Conservation (phyloP, 1,284 basidiomycete genomes). For the Ganoderma lucidum region DNA sequence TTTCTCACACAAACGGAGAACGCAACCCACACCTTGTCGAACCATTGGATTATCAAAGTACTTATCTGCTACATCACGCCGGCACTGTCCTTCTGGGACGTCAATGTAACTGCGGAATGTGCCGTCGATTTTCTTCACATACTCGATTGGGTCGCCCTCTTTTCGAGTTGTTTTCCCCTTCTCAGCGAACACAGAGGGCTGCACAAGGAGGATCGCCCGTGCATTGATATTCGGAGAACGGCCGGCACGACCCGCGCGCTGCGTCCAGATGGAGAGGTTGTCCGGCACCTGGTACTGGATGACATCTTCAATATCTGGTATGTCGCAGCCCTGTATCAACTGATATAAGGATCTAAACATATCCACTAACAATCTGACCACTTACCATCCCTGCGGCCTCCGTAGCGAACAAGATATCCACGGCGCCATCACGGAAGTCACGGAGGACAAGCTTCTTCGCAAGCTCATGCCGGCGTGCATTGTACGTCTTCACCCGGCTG, state of each 20-base stretch:
- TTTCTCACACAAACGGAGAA: too few species aligned
- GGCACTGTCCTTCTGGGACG: not conserved
- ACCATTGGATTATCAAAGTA: conserved; percentile 25
- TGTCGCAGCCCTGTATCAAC: conserved; percentile 24
- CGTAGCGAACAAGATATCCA: conserved; percentile 22
- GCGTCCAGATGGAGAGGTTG: conserved; percentile 31
- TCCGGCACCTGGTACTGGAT: conserved; percentile 30
- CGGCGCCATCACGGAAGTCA: conserved; percentile 11
- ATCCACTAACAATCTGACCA: not conserved
- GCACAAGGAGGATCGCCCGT: too few species aligned
- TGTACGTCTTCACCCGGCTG: not conserved
- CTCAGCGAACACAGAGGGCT: conserved; percentile 8
- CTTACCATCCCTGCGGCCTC: conserved; percentile 34
- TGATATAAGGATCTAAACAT: too few species aligned
- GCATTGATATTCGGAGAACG: conserved; percentile 22
- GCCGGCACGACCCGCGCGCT: conserved; percentile 31
- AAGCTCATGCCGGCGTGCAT: conserved; percentile 16
- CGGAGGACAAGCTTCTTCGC: conserved; percentile 10
- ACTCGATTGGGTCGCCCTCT: conserved; percentile 2
- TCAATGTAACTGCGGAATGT: conserved; percentile 6
- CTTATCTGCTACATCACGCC: conserved; percentile 17
- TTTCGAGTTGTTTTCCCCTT: not conserved
- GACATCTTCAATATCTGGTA: conserved; percentile 28
- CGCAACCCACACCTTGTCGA: not conserved
- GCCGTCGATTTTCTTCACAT: conserved; percentile 9